These are phyloP conservation scores for Hansenula anomala DNA, from an alignment of 1,139 yeast genomes.

Conservation along the genomic window DNA sequence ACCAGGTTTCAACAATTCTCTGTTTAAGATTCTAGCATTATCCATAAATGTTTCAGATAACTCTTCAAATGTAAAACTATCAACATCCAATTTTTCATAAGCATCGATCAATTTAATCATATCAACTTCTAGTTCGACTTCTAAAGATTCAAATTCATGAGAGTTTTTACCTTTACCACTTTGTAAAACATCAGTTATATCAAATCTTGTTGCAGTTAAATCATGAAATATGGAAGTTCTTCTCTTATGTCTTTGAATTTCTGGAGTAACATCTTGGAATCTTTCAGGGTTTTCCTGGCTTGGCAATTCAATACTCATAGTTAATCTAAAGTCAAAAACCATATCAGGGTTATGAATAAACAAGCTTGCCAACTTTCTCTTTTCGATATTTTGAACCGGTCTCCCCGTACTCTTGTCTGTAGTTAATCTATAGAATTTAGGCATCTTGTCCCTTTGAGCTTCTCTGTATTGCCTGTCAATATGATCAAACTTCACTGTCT, in stretches of 20 bases:
- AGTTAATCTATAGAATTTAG: conserved; percentile 59
- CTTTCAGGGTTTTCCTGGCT: conserved; percentile 52
- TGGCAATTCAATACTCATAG: conserved; percentile 75
- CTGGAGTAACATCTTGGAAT: conserved; percentile 43
- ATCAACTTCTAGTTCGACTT: conserved; percentile 74
- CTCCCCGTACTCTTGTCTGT: conserved; percentile 66
- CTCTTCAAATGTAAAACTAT: conserved; percentile 63
- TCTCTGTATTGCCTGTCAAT: conserved; percentile 35
- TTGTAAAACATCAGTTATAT: conserved; percentile 56
- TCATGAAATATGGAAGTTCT: conserved; percentile 61
- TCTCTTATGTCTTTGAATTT: conserved; percentile 55
- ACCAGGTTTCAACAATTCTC: conserved; percentile 28
- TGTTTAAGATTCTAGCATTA: conserved; percentile 55
- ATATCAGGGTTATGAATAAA: conserved; percentile 73
- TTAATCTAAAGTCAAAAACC: conserved; percentile 69
- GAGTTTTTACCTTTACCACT: conserved; percentile 42
- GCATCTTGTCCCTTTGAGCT: conserved; percentile 42
- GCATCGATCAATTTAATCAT: conserved; percentile 57
- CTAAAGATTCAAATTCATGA: conserved; percentile 39
- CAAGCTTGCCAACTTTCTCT: conserved; percentile 66
- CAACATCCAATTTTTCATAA: conserved; percentile 47
- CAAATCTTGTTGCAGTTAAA: conserved; percentile 67
- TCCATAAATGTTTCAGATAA: conserved; percentile 67
- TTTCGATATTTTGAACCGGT: conserved; percentile 62
- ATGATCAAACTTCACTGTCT: conserved; percentile 32